Evolutionary conservation across 2,329 filamentous ascomycete genomes (phyloP), one percentile per base, ranked within the genome.

Genomic region (Penicillium sp.): DNA sequence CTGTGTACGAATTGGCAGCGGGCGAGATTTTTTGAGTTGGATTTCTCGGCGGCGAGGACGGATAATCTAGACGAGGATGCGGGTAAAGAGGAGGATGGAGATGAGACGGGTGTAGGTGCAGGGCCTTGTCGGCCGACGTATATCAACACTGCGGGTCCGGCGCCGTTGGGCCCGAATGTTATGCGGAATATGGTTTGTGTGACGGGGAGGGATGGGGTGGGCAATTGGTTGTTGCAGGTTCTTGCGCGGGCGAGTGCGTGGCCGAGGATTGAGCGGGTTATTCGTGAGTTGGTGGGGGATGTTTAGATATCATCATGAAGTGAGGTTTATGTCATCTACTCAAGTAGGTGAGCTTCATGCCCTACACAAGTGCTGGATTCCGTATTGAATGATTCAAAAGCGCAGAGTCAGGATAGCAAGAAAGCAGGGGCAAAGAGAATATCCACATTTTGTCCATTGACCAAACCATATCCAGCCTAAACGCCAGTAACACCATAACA

Each of bases 191-290:
- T 53, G 37, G 25, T 53, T 31, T 43, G 38, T 34, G 51, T 53
- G 12, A 41, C 39, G 8, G 51, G 38, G 7, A 42, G 39, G 25
- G 51, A 53, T 53, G 51, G 51, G 7, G 51, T 31, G 5, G 51
- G 51, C 5, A 53, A 42, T 34, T 53, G 51, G 51, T 43, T 38
- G 51, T 25, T 53, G 37, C 51, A 53, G 51, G 31, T 53, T 14
- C 25, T 53, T 12, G 38, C 51, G 37, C 22, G 38, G n/a, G 51
- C 20, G n/a, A 34, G n/a, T 31, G 35, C 51, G 15, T 53, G 51
- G 51, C 25, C 6, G 25, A 53, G 39, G n/a, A 53, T 53, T 41
- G 38, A 53, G 37, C 15, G 43, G 51, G n/a, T 20, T 34, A n/a
- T 53, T 42, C 38, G 38, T 14, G 51, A 17, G 25, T n/a, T 42